Percentiles rank a stretch among this genome's conserved stretches.
Evolutionary conservation across 208 protist species (phyloP).

Genomic region (Giardia muris): DNA sequence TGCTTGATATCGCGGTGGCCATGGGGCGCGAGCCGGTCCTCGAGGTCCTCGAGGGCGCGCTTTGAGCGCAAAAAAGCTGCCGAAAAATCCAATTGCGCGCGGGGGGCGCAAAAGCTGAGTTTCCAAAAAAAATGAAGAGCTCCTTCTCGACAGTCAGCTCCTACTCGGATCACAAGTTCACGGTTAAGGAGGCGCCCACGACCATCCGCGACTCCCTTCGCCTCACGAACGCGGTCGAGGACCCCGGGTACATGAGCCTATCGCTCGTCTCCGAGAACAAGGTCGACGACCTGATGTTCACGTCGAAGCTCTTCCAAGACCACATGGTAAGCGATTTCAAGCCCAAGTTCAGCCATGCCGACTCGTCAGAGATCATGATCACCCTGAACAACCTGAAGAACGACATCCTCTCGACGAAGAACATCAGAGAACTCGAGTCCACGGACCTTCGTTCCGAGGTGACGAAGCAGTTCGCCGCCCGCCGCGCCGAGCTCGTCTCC

Average conservation of each 20-base stretch:
- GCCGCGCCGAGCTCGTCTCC: not conserved
- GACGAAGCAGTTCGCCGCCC: not conserved
- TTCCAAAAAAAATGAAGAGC: not conserved
- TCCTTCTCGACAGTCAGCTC: constrained; percentile 1
- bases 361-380: not conserved
- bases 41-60: too few relatives aligned
- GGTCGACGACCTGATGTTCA: constrained; percentile 2
- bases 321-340: not conserved
- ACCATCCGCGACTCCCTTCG: not conserved
- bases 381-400: constrained; percentile 6
- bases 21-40: not conserved
- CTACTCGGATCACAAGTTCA: not conserved
- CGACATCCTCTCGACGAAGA: not conserved
- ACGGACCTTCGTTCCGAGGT: not conserved
- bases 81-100: too few relatives aligned
- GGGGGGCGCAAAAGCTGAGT: not conserved
- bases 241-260: not conserved
- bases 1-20: not conserved
- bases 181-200: not conserved
- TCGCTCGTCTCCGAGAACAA: not conserved
- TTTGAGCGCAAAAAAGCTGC: too few relatives aligned
- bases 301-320: not conserved
- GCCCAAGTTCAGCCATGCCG: not conserved
- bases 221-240: not conserved
- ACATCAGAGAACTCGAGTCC: not conserved